Evolutionary conservation across 371 early-diverging fungal species (phyloP), one percentile per base, ranked within the genome.

Genomic region (Entomophthora muscae): DNA sequence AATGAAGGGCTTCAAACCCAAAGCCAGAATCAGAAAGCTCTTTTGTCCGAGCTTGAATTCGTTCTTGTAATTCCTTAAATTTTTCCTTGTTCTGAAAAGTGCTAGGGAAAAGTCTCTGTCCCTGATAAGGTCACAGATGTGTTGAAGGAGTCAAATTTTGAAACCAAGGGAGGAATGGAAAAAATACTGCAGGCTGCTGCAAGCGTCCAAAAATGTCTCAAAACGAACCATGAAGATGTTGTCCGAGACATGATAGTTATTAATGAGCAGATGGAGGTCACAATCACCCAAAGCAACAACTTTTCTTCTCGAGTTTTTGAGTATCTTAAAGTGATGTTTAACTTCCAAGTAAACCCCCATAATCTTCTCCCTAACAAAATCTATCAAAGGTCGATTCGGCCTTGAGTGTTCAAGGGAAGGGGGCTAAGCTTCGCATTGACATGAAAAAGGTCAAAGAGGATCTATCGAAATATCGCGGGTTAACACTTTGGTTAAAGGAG

Each of bases 401-500:
- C 53, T 64, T 77, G 61, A 76, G 78, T 53, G 78, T 77, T 30
- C 81, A 78, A 61, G 75, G 22, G 65, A 71, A 70, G 69, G 73
- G 27, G 57, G 63, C 63, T 68, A 70, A 55, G 79, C 68, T 60
- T 70, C 72, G 63, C 75, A 65, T 65, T 80, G 74, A 13, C 89
- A 92, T 62, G 90, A 88, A 28, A 67, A 73, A 0, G 70, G 57
- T 92, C 3, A 90, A 91, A 71, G 80, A 83, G 60, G 76, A 79
- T 53, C 70, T 94, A 51, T 82, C 82, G 61, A 80, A 80, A 67
- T 94, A 89, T 63, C 83, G 88, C n/a, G 88, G 89, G 0, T 75
- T 94, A 63, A 78, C 88, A 42, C 68, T 83, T n/a, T 97, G 95
- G 95, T 78, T 93, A 61, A 87, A 89, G 63, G 92, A 90, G 63